Base-by-base conservation (phyloP, 129 eudicot genomes). In the Helichrysum umbraculigerum region DNA sequence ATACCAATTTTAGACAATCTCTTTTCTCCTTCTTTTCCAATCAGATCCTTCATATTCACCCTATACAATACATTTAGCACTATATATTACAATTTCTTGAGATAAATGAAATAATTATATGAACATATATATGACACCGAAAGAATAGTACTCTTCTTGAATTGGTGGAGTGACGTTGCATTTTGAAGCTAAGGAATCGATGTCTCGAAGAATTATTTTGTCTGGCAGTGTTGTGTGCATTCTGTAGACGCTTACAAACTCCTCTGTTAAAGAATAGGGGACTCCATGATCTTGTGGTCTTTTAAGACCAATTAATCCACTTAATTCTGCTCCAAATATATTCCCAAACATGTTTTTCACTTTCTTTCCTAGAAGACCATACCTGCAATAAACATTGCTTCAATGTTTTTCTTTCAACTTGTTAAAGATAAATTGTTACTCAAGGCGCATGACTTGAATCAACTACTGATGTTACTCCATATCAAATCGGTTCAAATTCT, bases 181-280 rank as follows among this genome's bases (percentile, higher is more conserved):
- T 32, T 78, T 76, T 30, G 85, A 34, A 76, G 66, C 66, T 39
- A 42, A 20, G 21, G 76, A 72, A 30, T 79, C 62, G 15, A 84
- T 75, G 72, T 81, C 86, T 21, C 83, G 70, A 6, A 87, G 73
- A 47, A 81, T 14, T 61, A 84, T 62, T 79, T 72, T 84, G 34
- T 87, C 91, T 0, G 91, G 91, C 42, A 87, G 75, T 19, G 82
- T 73, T 6, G 88, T 60, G 28, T 84, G 91, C 88, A 87, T 84
- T 81, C 88, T 78, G 52, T 87, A 87, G 3, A 87, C 88, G 60
- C 86, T 84, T 9, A 87, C 88, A 14, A 87, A 87, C 76, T 87
- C 91, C 68, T 87, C 91, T 0, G 88, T 87, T 59, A 87, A 78
- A 20, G 91, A 87, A 77, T 84, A 84, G 3, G 91, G 91, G 68